Percentiles rank a stretch among this genome's conserved stretches.
These are phyloP conservation scores for Myxozyma nipponensis DNA, from an alignment of 805 yeast genomes.

Conservation along the genomic window DNA sequence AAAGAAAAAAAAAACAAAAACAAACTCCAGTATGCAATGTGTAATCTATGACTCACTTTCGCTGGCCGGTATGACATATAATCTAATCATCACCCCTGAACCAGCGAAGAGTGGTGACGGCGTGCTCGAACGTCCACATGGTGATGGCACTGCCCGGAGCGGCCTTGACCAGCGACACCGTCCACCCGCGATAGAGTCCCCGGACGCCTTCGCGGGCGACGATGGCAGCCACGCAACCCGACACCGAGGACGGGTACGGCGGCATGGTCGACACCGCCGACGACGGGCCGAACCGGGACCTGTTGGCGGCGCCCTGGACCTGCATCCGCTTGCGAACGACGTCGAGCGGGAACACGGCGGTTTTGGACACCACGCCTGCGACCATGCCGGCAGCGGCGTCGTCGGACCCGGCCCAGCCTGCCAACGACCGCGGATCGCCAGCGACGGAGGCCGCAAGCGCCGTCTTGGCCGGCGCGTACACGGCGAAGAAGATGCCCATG, in stretches of 20 bases:
- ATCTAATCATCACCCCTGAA: background rate
- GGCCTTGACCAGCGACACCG: slow-evolving; percentile 66
- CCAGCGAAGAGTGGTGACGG: slow-evolving; percentile 31
- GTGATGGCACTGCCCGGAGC: slow-evolving; percentile 70
- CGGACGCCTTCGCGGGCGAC: slow-evolving; percentile 53
- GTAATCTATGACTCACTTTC: no score
- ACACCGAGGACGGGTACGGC: slow-evolving; percentile 29
- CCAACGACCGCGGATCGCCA: background rate
- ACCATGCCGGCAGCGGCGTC: slow-evolving; percentile 63
- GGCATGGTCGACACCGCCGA: slow-evolving; percentile 16
- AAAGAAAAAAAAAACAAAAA: background rate
- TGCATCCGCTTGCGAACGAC: slow-evolving; percentile 75
- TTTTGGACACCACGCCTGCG: slow-evolving; percentile 76
- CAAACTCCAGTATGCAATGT: background rate
- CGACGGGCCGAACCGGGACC: slow-evolving; percentile 1
- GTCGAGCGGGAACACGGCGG: slow-evolving; percentile 79
- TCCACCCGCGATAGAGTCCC: slow-evolving; percentile 73
- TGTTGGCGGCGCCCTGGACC: slow-evolving; percentile 44
- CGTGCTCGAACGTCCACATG: slow-evolving; percentile 57
- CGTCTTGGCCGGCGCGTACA: slow-evolving; percentile 25
- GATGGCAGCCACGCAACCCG: slow-evolving; percentile 41
- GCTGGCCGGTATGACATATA: no score
- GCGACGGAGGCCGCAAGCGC: background rate
- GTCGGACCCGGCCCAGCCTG: slow-evolving; percentile 10
- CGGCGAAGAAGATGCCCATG: slow-evolving; percentile 60